These are phyloP conservation scores for Cladorrhinum sp. DNA, from an alignment of 2,329 filamentous ascomycete species.

Conservation along the genomic window DNA sequence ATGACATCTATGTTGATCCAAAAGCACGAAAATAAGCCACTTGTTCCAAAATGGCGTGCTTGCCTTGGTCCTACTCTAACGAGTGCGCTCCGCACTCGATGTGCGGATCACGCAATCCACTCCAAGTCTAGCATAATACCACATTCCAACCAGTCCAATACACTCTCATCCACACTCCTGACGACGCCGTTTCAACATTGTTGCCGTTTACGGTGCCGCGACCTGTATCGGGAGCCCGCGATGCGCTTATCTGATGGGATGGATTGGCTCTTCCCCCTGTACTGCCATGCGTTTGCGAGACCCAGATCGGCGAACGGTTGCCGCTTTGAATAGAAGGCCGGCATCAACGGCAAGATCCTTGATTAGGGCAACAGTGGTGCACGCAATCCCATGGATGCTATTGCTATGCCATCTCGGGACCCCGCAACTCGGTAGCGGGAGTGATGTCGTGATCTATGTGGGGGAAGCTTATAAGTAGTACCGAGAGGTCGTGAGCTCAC, in stretches of 20 bases:
- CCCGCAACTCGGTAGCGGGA: slow-evolving; percentile 16
- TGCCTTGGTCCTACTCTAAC: background rate
- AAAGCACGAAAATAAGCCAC: background rate
- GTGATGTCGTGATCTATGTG: background rate
- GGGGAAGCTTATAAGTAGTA: slow-evolving; percentile 18
- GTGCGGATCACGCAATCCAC: slow-evolving; percentile 29
- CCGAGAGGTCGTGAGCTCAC: background rate
- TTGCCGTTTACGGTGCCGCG: slow-evolving; percentile 3
- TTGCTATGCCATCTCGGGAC: slow-evolving; percentile 20
- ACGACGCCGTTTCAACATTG: slow-evolving; percentile 3
- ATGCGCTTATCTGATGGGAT: slow-evolving; percentile 2
- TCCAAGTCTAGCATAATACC: slow-evolving; percentile 29
- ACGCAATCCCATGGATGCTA: slow-evolving; percentile 27
- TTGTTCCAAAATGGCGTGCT: slow-evolving; percentile 9
- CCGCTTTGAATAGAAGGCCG: background rate
- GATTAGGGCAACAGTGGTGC: slow-evolving; percentile 17
- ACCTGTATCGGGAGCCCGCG: background rate
- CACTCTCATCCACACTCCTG: background rate
- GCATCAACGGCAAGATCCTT: background rate
- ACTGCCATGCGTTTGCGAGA: background rate
- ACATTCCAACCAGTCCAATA: background rate
- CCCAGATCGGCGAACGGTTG: slow-evolving; percentile 4
- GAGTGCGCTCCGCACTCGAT: background rate
- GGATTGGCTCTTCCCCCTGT: background rate
- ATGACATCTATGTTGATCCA: too few species aligned